Evolutionary conservation across 2,329 filamentous ascomycete genomes (phyloP).

Genomic region (Fusarium nisikadoi): DNA sequence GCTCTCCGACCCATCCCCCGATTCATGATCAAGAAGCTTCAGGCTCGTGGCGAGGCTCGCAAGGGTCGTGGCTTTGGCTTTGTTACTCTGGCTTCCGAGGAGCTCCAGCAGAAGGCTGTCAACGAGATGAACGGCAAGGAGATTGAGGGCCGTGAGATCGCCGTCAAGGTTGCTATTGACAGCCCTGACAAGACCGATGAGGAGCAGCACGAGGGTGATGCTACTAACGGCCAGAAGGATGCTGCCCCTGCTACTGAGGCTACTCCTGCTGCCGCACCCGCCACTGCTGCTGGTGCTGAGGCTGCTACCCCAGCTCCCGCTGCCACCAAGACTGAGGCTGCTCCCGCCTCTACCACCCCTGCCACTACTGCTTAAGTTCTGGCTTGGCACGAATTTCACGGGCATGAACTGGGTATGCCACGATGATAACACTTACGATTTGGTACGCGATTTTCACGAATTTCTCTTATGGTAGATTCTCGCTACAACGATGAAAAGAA

Average conservation of each 20-base stretch:
- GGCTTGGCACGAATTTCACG: constrained; percentile 42
- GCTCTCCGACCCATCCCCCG: constrained; percentile 97
- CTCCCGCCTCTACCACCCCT: constrained; percentile 38
- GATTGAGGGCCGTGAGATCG: constrained; percentile 98
- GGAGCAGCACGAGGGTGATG: constrained; percentile 67
- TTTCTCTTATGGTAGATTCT: constrained; percentile 53
- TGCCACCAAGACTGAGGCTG: constrained; percentile 39
- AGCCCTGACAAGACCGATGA: constrained; percentile 96
- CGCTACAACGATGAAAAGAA: constrained; percentile 46
- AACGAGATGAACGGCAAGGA: constrained; percentile 99
- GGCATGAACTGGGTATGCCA: constrained; percentile 39
- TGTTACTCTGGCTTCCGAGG: constrained; percentile 94
- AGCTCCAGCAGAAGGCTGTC: constrained; percentile 97
- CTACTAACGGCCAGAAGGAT: constrained; percentile 57
- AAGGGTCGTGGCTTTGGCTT: constrained; percentile 99
- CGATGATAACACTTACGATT: constrained; percentile 52
- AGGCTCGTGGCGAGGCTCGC: constrained; percentile 95
- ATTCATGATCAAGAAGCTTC: constrained; percentile 99
- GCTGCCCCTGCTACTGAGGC: constrained; percentile 45
- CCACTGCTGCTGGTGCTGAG: constrained; percentile 40
- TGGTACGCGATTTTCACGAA: constrained; percentile 54
- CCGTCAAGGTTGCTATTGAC: constrained; percentile 99
- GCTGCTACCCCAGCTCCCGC: constrained; percentile 34
- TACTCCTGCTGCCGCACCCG: constrained; percentile 33
- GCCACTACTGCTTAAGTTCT: constrained; percentile 48